Evolutionary conservation across 1,284 basidiomycete species (phyloP).

Genomic region (Athelia psychrophila): DNA sequence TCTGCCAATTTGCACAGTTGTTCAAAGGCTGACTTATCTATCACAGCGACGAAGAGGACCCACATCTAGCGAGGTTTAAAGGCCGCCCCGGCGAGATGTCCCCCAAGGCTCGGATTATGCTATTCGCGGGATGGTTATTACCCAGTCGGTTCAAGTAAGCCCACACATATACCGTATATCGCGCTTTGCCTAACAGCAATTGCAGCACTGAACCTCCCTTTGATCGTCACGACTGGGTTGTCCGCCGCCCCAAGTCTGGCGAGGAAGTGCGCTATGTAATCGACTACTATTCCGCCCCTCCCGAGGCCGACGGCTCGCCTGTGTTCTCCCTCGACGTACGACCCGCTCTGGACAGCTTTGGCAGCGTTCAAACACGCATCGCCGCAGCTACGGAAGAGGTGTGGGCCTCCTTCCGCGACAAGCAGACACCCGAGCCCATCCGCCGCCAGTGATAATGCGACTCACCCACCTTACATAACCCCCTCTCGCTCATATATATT

Average conservation of each 20-base stretch:
- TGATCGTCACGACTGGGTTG: constrained; percentile 98
- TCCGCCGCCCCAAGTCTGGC: constrained; percentile 72
- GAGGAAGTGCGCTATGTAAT: constrained; percentile 92
- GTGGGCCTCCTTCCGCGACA: constrained; percentile 45
- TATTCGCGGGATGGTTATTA: constrained; percentile 84
- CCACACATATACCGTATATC: constrained; percentile 1
- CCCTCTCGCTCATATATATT: neutral
- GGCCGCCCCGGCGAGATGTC: constrained; percentile 89
- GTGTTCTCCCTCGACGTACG: constrained; percentile 92
- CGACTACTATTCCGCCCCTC: constrained; percentile 92
- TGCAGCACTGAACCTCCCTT: constrained; percentile 71
- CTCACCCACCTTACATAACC: neutral
- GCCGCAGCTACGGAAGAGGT: constrained; percentile 68
- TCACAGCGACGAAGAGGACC: constrained; percentile 40
- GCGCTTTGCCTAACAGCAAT: neutral
- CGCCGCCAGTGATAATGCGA: neutral
- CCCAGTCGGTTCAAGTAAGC: constrained; percentile 88
- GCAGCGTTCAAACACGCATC: constrained; percentile 71
- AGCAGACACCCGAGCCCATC: neutral
- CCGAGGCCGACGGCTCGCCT: constrained; percentile 83
- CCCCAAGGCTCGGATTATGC: constrained; percentile 85
- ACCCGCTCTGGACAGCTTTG: constrained; percentile 81
- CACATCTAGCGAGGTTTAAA: constrained; percentile 82
- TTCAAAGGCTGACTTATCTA: constrained; percentile 3
- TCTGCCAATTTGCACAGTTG: constrained; percentile 7